These are phyloP conservation scores for Sporobolomyces phaffii DNA, from an alignment of 768 basidiomycete genomes.

Conservation along the genomic window DNA sequence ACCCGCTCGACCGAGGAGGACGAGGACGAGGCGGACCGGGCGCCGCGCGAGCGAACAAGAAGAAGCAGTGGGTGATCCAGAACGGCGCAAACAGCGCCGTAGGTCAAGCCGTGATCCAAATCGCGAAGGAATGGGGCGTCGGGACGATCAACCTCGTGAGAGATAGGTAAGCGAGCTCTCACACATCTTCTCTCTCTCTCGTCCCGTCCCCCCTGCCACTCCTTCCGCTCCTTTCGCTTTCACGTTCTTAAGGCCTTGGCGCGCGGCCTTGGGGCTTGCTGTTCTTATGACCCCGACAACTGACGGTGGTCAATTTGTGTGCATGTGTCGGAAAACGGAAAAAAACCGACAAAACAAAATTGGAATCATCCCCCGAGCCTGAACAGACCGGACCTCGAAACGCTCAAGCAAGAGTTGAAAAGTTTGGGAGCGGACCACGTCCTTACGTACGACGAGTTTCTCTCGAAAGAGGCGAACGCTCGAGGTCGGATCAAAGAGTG, in stretches of 20 bases:
- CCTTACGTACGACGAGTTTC: slow-evolving; percentile 67
- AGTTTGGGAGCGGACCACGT: slow-evolving; percentile 69
- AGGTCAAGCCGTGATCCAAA: slow-evolving; percentile 41
- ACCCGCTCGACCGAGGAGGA: slow-evolving; percentile 45
- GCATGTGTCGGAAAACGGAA: too few relatives aligned
- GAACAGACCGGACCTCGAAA: slow-evolving; percentile 52
- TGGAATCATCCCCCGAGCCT: neutral
- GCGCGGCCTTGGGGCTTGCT: too few relatives aligned
- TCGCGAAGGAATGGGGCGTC: slow-evolving; percentile 64
- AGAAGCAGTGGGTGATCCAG: slow-evolving; percentile 74
- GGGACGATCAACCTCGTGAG: slow-evolving; percentile 79
- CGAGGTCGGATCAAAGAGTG: slow-evolving; percentile 58
- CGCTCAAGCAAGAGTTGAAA: slow-evolving; percentile 54
- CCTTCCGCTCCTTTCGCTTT: too few relatives aligned
- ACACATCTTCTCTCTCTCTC: neutral
- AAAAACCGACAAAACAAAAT: too few relatives aligned
- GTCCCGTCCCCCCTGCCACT: too few relatives aligned
- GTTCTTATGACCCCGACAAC: too few relatives aligned
- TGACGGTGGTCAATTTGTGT: too few relatives aligned
- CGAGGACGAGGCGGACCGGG: too few relatives aligned
- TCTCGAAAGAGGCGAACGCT: slow-evolving; percentile 52
- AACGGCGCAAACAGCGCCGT: slow-evolving; percentile 65
- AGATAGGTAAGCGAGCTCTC: slow-evolving; percentile 53
- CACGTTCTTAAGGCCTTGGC: too few relatives aligned
- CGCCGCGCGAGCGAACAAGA: neutral